phyloP scores from a whole-genome alignment of 495 filamentous ascomycete species.

The Evernia prunastri region DNA sequence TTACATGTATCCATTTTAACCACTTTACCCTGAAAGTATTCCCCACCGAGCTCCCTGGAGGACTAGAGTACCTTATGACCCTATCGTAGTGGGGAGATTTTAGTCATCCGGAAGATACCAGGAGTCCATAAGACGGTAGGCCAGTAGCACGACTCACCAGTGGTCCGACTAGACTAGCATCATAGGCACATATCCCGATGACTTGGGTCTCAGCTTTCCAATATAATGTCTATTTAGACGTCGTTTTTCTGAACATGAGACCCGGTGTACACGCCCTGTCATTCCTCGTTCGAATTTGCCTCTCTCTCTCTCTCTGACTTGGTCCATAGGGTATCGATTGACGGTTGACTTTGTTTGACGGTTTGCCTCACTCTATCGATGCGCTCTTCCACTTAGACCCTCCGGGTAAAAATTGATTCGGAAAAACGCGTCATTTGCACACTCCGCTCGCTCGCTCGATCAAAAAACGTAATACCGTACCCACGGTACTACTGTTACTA shows the following conservation, averaged over 20 bases:
- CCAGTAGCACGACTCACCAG: no score
- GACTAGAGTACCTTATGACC: no score
- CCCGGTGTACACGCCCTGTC: background rate
- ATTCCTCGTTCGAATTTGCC: background rate
- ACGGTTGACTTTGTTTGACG: background rate
- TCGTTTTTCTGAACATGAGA: background rate
- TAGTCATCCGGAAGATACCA: slow-evolving; percentile 12
- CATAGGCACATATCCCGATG: slow-evolving; percentile 9
- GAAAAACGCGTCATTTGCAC: slow-evolving; percentile 3
- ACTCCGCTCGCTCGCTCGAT: no score
- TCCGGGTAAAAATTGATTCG: background rate
- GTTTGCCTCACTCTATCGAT: background rate
- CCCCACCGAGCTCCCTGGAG: background rate
- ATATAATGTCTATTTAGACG: background rate
- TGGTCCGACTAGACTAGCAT: no score
- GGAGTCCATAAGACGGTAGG: background rate
- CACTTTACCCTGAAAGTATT: no score
- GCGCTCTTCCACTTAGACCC: background rate
- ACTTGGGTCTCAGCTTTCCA: background rate
- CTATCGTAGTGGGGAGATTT: slow-evolving; percentile 4
- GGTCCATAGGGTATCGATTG: background rate
- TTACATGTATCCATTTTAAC: background rate
- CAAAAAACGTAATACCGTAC: no score
- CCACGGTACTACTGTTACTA: no score
- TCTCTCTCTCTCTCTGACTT: no score